Conservation (phyloP, 2,329 filamentous ascomycete species). For the Botrytis byssoidea region DNA sequence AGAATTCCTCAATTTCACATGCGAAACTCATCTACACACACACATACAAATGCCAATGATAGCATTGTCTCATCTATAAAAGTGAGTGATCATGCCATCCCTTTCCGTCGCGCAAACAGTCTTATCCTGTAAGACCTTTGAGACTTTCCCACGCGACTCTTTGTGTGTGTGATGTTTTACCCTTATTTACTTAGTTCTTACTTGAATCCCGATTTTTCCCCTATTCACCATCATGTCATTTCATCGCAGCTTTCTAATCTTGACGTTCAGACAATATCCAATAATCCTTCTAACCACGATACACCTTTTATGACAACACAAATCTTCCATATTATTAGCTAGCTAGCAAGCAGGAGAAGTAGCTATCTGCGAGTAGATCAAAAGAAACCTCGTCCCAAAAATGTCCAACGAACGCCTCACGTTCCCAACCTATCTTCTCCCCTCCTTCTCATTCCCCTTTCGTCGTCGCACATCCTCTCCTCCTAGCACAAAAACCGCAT, state of each 20-base stretch:
- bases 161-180: slow-evolving; percentile 5
- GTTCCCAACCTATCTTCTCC: slow-evolving; percentile 54
- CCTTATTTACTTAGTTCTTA: neutral
- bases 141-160: slow-evolving; percentile 8
- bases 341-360: neutral
- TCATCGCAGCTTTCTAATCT: neutral
- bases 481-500: slow-evolving; percentile 33
- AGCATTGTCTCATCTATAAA: neutral
- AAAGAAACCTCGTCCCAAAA: neutral
- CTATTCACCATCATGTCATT: neutral
- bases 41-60: neutral
- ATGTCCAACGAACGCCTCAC: slow-evolving; percentile 25
- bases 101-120: slow-evolving; percentile 9
- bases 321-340: neutral
- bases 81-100: slow-evolving; percentile 13
- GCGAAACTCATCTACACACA: neutral
- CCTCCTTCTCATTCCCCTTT: slow-evolving; percentile 49
- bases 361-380: neutral
- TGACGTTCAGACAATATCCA: neutral
- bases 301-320: neutral
- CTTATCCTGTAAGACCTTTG: neutral
- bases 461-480: slow-evolving; percentile 42
- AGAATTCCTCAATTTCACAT: neutral
- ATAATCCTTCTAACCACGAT: neutral
- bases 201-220: neutral